Evolutionary conservation across 768 basidiomycete genomes (phyloP).

Genomic region (Lentinula boryana): DNA sequence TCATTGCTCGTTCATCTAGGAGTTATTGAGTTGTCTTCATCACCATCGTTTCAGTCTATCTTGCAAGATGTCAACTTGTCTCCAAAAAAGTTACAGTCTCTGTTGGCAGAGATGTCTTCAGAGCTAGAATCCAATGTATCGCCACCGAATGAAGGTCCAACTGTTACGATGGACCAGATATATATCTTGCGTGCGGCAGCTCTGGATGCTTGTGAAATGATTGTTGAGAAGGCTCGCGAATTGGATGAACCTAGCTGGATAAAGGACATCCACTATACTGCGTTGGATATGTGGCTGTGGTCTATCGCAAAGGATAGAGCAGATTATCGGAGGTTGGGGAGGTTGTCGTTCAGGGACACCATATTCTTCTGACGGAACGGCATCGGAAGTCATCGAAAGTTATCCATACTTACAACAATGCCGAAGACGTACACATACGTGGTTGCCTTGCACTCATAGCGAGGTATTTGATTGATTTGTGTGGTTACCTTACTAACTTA

Average conservation of each 20-base stretch:
- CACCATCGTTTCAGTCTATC: constrained; percentile 34
- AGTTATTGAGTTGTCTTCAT: constrained; percentile 59
- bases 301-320: constrained; percentile 69
- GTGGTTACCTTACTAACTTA: not conserved
- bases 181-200: constrained; percentile 75
- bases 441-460: not conserved
- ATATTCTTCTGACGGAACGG: constrained; percentile 52
- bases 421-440: not conserved
- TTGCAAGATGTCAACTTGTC: constrained; percentile 42
- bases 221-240: constrained; percentile 47
- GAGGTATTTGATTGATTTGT: not conserved
- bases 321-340: constrained; percentile 60
- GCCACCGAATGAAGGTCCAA: constrained; percentile 37
- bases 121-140: constrained; percentile 12
- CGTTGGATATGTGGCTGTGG: constrained; percentile 80
- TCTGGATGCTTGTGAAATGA: constrained; percentile 70
- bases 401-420: not conserved
- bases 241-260: constrained; percentile 41
- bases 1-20: constrained; percentile 77
- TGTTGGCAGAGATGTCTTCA: constrained; percentile 28
- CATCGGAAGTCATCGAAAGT: not conserved
- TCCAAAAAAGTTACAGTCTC: constrained; percentile 26
- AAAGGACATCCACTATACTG: constrained; percentile 48
- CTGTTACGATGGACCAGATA: constrained; percentile 54
- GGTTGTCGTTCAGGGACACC: constrained; percentile 64